A percentile compares a stretch with the other conserved stretches of the same genome.
Evolutionary conservation across 768 basidiomycete species (phyloP).

Genomic region (Boletellus ananiceps): DNA sequence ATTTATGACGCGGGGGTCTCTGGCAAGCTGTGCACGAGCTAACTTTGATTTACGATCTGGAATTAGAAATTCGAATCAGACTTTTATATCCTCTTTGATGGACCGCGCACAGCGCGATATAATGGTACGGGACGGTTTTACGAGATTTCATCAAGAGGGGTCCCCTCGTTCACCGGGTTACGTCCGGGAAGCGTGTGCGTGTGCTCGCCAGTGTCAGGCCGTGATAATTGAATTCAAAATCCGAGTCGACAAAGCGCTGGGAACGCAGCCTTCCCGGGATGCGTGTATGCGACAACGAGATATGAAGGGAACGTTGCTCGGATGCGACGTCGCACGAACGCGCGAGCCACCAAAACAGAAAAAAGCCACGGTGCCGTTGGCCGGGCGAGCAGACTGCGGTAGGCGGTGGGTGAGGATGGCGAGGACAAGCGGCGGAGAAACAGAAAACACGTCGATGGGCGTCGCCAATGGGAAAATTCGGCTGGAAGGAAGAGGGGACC

Average conservation of each 20-base stretch:
- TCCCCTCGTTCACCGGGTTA: slow-evolving; percentile 5
- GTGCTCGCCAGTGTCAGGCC: background rate
- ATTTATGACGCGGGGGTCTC: background rate
- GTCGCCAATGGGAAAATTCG: background rate
- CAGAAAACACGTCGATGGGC: background rate
- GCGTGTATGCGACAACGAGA: slow-evolving; percentile 3
- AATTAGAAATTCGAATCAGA: slow-evolving; percentile 14
- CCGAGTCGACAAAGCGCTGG: background rate
- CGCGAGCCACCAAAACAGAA: background rate
- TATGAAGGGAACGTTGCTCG: slow-evolving; percentile 2
- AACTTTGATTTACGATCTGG: slow-evolving; percentile 19
- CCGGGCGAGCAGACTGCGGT: background rate
- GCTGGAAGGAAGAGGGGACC: background rate
- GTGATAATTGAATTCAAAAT: slow-evolving; percentile 2
- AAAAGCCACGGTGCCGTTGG: background rate
- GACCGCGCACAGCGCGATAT: slow-evolving; percentile 8
- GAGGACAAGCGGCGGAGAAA: background rate
- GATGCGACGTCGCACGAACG: background rate
- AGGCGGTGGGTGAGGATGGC: background rate
- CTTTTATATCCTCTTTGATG: slow-evolving; percentile 3
- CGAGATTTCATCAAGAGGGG: slow-evolving; percentile 11
- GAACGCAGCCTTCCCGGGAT: slow-evolving; percentile 5
- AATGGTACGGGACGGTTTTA: slow-evolving; percentile 8
- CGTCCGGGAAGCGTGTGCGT: slow-evolving; percentile 11
- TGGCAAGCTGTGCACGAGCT: slow-evolving; percentile 15